A percentile compares a stretch with the other conserved stretches of the same genome.
Conservation (phyloP, 2,329 filamentous ascomycete species). For the Pseudohalonectria lignicola region DNA sequence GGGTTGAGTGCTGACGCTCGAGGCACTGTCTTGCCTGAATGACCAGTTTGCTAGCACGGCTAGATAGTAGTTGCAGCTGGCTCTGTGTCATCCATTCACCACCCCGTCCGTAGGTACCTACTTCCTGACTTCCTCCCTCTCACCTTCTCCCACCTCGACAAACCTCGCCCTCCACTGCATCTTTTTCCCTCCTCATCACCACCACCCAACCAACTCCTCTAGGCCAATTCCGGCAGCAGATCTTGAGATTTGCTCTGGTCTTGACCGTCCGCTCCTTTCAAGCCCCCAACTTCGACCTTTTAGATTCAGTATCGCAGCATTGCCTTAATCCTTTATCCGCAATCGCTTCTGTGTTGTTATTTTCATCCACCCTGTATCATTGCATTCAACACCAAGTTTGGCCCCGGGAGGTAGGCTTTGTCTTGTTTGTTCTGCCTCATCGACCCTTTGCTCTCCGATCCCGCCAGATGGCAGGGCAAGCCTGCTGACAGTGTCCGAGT, state of each 20-base stretch:
- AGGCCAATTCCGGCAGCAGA: conserved; percentile 46
- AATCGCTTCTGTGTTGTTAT: conserved; percentile 4
- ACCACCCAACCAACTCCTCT: conserved; percentile 26
- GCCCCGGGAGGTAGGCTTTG: too few relatives aligned
- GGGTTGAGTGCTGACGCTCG: too few relatives aligned
- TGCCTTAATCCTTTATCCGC: conserved; percentile 9
- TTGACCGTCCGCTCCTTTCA: conserved; percentile 50
- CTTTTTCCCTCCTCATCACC: conserved; percentile 13
- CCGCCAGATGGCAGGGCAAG: not conserved
- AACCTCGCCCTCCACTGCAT: conserved; percentile 9
- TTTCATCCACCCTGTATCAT: not conserved
- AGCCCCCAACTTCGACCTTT: too few relatives aligned
- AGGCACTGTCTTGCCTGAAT: too few relatives aligned
- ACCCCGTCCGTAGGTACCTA: too few relatives aligned
- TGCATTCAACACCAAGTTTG: not conserved
- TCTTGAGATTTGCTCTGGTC: conserved; percentile 43
- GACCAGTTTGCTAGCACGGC: too few relatives aligned
- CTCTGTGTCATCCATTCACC: too few relatives aligned
- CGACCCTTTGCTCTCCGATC: too few relatives aligned
- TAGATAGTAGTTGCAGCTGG: too few relatives aligned
- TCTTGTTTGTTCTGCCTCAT: not conserved
- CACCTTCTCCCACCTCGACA: conserved; percentile 13
- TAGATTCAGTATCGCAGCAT: conserved; percentile 8
- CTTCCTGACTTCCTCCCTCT: too few relatives aligned
- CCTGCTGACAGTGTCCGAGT: too few relatives aligned